A percentile compares a stretch with the other conserved stretches of the same genome.
phyloP scores from a whole-genome alignment of 345 rosid genomes.

The Cardamine chenopodiifolia region DNA sequence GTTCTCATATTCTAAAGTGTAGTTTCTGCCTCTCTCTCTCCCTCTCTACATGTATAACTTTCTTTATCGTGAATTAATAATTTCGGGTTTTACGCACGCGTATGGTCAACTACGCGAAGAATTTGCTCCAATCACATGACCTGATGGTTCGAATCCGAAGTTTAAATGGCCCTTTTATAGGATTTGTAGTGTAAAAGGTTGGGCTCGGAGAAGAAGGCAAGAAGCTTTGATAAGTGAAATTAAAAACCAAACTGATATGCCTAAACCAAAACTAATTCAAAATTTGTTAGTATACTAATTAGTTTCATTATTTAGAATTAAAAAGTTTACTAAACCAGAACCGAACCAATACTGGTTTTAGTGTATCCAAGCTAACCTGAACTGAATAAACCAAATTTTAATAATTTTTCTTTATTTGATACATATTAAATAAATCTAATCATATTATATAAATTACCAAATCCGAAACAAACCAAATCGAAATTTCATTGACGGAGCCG shows the following conservation, averaged over 20 bases:
- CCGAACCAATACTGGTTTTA: not conserved
- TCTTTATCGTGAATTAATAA: conserved; percentile 16
- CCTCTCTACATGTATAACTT: not conserved
- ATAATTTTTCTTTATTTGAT: not conserved
- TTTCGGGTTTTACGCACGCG: conserved; percentile 31
- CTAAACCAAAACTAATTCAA: not conserved
- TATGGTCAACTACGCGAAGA: conserved; percentile 17
- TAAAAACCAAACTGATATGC: not conserved
- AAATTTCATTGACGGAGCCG: too few relatives aligned
- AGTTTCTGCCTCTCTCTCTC: not conserved
- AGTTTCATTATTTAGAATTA: not conserved
- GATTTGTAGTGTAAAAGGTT: not conserved
- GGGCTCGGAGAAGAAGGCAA: not conserved
- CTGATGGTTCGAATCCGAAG: not conserved
- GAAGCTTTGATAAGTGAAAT: not conserved
- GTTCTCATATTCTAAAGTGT: conserved; percentile 25
- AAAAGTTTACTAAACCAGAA: not conserved
- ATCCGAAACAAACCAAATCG: not conserved
- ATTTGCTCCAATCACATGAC: conserved; percentile 16
- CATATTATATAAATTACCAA: not conserved
- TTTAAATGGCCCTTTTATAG: not conserved
- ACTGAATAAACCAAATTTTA: not conserved
- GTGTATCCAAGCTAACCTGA: not conserved
- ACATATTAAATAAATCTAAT: not conserved
- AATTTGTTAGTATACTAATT: not conserved